A percentile compares a stretch with the other conserved stretches of the same genome.
phyloP scores from a whole-genome alignment of 2,329 filamentous ascomycete genomes.

The Fusarium temperatum region DNA sequence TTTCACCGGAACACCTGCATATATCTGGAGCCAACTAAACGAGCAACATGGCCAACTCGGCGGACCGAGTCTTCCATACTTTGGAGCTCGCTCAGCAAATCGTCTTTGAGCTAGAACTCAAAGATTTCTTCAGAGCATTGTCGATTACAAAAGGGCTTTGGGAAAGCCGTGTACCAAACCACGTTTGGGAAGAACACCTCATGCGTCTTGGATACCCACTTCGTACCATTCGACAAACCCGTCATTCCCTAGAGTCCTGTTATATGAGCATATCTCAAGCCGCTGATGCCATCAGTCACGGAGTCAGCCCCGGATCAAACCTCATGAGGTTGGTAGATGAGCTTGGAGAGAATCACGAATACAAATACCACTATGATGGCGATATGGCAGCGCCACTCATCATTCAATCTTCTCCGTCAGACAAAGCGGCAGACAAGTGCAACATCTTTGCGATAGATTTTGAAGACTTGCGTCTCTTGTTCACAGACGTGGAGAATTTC shows the following conservation, averaged over 20 bases:
- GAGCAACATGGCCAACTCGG: neutral
- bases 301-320: neutral
- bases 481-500: neutral
- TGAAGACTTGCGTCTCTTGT: neutral
- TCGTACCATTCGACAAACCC: neutral
- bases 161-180: neutral
- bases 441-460: neutral
- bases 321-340: neutral
- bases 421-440: no score
- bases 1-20: neutral
- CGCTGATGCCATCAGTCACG: neutral
- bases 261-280: constrained; percentile 4
- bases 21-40: neutral
- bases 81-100: constrained; percentile 21
- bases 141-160: constrained; percentile 3
- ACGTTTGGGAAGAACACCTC: neutral
- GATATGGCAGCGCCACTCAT: neutral
- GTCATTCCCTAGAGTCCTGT: neutral
- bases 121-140: constrained; percentile 1
- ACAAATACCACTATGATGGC: neutral
- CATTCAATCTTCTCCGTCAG: neutral
- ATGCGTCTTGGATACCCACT: constrained; percentile 5
- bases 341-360: neutral
- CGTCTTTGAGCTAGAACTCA: constrained; percentile 7
- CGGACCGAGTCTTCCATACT: constrained; percentile 19